Base-by-base conservation (phyloP, 768 basidiomycete species). In the Cystobasidium onofrii region DNA sequence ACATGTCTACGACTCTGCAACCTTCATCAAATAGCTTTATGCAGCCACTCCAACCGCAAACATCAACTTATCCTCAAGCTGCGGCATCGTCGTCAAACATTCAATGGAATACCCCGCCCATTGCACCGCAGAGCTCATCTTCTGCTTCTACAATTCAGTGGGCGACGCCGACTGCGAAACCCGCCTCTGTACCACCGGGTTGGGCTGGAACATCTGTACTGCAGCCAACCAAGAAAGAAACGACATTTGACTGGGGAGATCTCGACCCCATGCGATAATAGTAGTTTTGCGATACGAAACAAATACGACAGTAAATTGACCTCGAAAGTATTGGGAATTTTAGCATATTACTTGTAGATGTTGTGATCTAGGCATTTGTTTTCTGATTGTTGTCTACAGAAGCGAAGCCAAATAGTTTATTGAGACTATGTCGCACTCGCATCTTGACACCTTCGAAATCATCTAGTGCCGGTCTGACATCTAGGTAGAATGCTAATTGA, bases 401-500 rank as follows among this genome's bases (percentile, higher is more conserved):
- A 34, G 31, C 34, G 9, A 71, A 44, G 31, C 72, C 72, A 36
- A 73, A 75, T 7, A 74, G 60, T 1, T 31, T 55, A 52, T 80
- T 80, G 82, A 86, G 88, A 70, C 88, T 85, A 65, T 84, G 83
- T 76, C 85, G 84, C 25, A 86, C 79, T 76, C 93, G 87, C 88
- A 96, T 90, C 79, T 88, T 87, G 13, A 91, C 84, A n/a, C 90
- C 91, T 79, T 95, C 94, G 91, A 90, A 95, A 76, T 84, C 90
- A 79, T 98, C 95, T 61, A 98, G 80, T 9, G 96, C 95, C 0
- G 96, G 96, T 52, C 96, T 86, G 20, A 90, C 92, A 77, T 99
- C 96, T 29, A 99, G 86, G 82, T 88, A 95, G 82, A 99, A 98
- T 0, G 92, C 91, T 17, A 90, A 81, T 71, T 86, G 86, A 78